Conservation (phyloP, 73 alveolate genomes). For the Stentor roeselii region DNA sequence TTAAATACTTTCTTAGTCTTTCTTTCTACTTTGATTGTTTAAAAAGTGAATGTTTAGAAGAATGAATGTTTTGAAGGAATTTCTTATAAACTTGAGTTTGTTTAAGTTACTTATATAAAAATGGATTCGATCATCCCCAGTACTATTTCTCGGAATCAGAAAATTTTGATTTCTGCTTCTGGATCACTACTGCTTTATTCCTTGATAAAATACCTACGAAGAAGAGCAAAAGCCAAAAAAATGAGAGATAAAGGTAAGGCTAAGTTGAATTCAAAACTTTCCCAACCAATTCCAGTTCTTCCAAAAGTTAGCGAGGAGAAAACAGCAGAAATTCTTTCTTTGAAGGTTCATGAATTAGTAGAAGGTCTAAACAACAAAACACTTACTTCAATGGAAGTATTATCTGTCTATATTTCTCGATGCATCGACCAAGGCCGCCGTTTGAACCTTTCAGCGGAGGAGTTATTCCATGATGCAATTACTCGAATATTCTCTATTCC, state of each 20-base stretch:
- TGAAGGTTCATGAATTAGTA: neutral
- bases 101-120: too few species aligned
- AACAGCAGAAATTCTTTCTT: neutral
- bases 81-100: too few species aligned
- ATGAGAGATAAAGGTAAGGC: neutral
- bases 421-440: neutral
- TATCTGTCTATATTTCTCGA: conserved; percentile 2
- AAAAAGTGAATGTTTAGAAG: too few species aligned
- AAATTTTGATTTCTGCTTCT: neutral
- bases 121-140: too few species aligned
- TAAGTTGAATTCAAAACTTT: neutral
- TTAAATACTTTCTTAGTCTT: too few species aligned
- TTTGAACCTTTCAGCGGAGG: neutral
- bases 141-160: too few species aligned
- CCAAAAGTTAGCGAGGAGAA: neutral
- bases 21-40: too few species aligned
- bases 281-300: neutral
- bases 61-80: too few species aligned
- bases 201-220: neutral
- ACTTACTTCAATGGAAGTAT: neutral
- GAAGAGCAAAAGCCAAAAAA: neutral
- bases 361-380: neutral
- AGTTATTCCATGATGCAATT: conserved; percentile 17
- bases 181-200: neutral
- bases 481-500: too few species aligned